Base-by-base conservation (phyloP, 1,284 basidiomycete genomes). In the Microbotryomycetes sp. region DNA sequence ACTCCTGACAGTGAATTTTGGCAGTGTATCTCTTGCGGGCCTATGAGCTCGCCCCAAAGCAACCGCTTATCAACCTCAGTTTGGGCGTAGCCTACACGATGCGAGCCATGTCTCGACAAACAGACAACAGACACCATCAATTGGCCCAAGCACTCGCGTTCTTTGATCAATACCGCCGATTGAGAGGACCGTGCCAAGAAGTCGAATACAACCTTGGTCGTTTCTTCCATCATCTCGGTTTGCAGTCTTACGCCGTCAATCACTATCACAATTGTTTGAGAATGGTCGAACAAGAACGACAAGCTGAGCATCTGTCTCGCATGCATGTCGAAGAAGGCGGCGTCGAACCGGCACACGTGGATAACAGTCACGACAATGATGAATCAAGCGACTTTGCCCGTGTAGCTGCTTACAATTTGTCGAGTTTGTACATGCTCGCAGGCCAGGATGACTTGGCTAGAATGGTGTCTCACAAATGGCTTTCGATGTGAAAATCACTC, bases 141-240 rank as follows among this genome's bases (percentile, higher is more conserved):
- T 80, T 91, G 51, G 79, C 83, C 26, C 87, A 93, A 88, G 88
- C 82, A 0, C 80, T 92, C 77, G 88, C 86, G 0, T 94, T 92
- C 75, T 75, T 94, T 35, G 80, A 85, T 0, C 81, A 83, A 52
- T 93, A 94, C 74, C 81, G 89, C 18, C 77, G 79, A 21, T 70
- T 87, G 30, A 46, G 56, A 51, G 76, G 79, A 60, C 75, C 78
- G 41, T 73, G 76, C 3, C 75, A 76, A n/a, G 82, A 83, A 52
- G 85, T 92, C 2, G 91, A 97, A 67, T 97, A 85, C 76, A 97
- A 97, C 73, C 88, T 90, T 73, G 94, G 87, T 0, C 79, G 94
- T 48, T 82, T 85, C 0, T 96, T 96, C 73, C 93, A 98, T 72
- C 87, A 91, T 59, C 78, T 97, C 16, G 89, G 91, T 9, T 76